Evolutionary conservation across 1,284 basidiomycete genomes (phyloP), one percentile per base, ranked within the genome.

Genomic region (Exobasidium cylindrosporum): DNA sequence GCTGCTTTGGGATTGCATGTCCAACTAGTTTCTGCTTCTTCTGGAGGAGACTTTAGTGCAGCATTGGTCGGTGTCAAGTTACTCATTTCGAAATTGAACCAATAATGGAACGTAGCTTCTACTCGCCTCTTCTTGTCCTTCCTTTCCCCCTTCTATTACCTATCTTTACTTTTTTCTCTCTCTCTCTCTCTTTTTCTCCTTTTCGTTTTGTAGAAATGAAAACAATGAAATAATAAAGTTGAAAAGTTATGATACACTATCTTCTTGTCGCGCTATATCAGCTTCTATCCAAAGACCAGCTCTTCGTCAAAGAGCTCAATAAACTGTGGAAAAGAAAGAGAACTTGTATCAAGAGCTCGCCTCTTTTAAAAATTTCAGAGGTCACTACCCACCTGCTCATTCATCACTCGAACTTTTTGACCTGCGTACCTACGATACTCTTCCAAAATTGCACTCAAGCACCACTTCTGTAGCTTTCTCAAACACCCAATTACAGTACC

Each of bases 261-360:
- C 17, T 40, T 40, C n/a, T 50, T 21, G 47, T 3, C 21, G n/a
- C n/a, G n/a, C n/a, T n/a, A n/a, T n/a, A n/a, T n/a, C 26, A 50
- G 10, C 28, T 17, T 10, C 29, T n/a, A 58, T 86, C 88, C 82
- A 87, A 72, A 81, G 24, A 84, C 83, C 46, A 84, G 74, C 64
- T 84, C 83, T 54, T 82, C 83, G 64, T 84, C 83, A 62, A 85
- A 85, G 30, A 84, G 78, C 73, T 84, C 83, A 67, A 85, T 84
- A 65, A 84, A 85, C 82, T 84, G 67, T 3, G 31, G 30, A 5
- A 32, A 11, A 28, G 7, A 24, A 29, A 57, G 50, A 28, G 40
- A 55, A 40, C n/a, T 44, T 53, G n/a, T 31, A n/a, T n/a, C n/a
- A n/a, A n/a, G n/a, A n/a, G n/a, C n/a, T n/a, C n/a, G n/a, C n/a